Evolutionary conservation across 208 protist species (phyloP).

Genomic region (Trypanosoma boissoni): DNA sequence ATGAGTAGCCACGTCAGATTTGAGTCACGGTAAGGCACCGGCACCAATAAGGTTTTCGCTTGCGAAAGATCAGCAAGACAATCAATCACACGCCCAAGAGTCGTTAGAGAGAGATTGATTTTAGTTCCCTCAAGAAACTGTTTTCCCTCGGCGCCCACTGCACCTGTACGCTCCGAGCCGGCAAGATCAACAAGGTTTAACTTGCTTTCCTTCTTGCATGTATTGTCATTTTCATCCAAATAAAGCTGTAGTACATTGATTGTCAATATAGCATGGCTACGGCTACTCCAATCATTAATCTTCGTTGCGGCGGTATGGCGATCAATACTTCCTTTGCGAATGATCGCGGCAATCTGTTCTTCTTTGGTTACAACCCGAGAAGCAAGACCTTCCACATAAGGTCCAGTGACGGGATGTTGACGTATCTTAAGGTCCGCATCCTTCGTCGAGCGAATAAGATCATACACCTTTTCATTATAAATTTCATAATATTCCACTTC

Average conservation of each 20-base stretch:
- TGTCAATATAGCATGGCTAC: constrained; percentile 52
- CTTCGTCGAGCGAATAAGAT: constrained; percentile 47
- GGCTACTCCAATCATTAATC: constrained; percentile 60
- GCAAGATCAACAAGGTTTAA: constrained; percentile 75
- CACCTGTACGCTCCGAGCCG: constrained; percentile 48
- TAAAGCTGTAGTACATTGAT: constrained; percentile 24
- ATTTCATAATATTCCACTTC: constrained; percentile 82
- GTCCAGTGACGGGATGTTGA: constrained; percentile 30
- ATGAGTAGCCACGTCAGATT: constrained; percentile 85
- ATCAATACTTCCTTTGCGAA: constrained; percentile 31
- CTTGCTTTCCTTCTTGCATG: constrained; percentile 19
- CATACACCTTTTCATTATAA: constrained; percentile 85
- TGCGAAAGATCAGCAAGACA: constrained; percentile 74
- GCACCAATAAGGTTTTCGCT: constrained; percentile 37
- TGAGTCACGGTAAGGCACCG: constrained; percentile 79
- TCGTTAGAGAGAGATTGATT: constrained; percentile 62
- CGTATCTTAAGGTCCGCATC: constrained; percentile 28
- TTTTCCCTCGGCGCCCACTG: constrained; percentile 38
- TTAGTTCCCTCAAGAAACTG: constrained; percentile 43
- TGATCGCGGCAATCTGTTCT: constrained; percentile 27
- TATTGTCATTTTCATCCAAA: constrained; percentile 17
- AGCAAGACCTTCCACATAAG: constrained; percentile 40
- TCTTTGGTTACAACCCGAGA: constrained; percentile 10
- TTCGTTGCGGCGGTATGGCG: constrained; percentile 37
- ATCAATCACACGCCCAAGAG: constrained; percentile 61